These are phyloP conservation scores for Athelia psychrophila DNA, from an alignment of 1,284 basidiomycete species.

Conservation along the genomic window DNA sequence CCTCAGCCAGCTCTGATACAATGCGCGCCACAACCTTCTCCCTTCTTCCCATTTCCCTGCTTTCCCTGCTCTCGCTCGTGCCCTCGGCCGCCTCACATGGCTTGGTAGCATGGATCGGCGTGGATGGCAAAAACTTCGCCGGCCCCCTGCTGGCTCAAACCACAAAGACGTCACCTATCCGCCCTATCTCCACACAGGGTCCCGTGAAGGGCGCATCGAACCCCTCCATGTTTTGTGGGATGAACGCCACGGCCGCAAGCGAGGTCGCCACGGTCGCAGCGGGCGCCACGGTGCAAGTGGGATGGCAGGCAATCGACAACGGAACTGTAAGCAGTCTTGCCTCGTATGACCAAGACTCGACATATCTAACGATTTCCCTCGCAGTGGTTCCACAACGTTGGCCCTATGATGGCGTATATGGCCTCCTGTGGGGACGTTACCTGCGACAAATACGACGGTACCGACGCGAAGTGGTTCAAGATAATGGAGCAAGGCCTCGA, in stretches of 20 bases:
- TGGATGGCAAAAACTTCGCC: constrained; percentile 47
- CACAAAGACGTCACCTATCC: constrained; percentile 46
- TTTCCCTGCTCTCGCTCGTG: constrained; percentile 21
- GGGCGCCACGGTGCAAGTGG: constrained; percentile 57
- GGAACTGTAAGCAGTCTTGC: constrained; percentile 14
- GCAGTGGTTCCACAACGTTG: constrained; percentile 72
- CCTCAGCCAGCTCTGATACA: too few relatives aligned
- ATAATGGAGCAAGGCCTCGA: constrained; percentile 33
- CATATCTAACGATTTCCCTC: too few relatives aligned
- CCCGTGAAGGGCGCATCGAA: constrained; percentile 68
- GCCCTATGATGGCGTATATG: constrained; percentile 73
- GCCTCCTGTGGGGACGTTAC: constrained; percentile 53
- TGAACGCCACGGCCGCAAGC: constrained; percentile 46
- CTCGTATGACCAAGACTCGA: not conserved
- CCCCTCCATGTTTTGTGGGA: constrained; percentile 60
- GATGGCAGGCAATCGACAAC: constrained; percentile 51
- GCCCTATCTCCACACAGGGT: constrained; percentile 48
- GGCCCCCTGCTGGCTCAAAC: constrained; percentile 47
- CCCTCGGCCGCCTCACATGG: constrained; percentile 55
- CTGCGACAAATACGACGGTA: constrained; percentile 59
- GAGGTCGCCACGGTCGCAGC: constrained; percentile 59
- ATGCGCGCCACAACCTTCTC: too few relatives aligned
- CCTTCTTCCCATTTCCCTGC: too few relatives aligned
- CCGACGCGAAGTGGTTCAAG: constrained; percentile 70
- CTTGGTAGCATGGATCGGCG: constrained; percentile 46